phyloP scores from a whole-genome alignment of 208 protist genomes.

The Polymyxa betae region DNA sequence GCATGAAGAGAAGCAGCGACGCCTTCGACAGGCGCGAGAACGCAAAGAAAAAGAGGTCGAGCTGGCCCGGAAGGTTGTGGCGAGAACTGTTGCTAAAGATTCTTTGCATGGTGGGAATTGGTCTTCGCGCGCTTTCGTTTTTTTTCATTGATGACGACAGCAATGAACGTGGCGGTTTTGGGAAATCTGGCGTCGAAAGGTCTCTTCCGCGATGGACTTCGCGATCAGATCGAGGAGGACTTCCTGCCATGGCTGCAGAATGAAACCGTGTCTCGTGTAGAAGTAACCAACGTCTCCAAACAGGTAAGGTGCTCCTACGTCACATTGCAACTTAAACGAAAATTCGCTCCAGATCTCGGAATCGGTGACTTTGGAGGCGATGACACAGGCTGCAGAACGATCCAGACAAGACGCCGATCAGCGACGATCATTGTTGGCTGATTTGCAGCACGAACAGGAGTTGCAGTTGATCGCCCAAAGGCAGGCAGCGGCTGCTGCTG shows the following conservation, averaged over 20 bases:
- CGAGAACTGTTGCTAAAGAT: slow-evolving; percentile 71
- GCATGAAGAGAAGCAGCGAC: slow-evolving; percentile 90
- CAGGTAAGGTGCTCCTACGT: no score
- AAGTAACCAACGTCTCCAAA: not conserved
- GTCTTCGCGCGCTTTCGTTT: not conserved
- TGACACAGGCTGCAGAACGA: no score
- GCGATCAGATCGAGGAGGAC: slow-evolving; percentile 87
- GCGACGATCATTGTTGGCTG: no score
- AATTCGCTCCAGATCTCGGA: no score
- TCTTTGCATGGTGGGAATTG: not conserved
- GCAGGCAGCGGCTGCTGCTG: no score
- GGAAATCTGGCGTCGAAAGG: slow-evolving; percentile 85
- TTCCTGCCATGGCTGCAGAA: slow-evolving; percentile 88
- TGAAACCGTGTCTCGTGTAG: not conserved
- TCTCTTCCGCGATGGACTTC: slow-evolving; percentile 88
- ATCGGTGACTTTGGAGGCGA: no score
- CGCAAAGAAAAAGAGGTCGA: slow-evolving; percentile 83
- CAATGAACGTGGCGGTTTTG: slow-evolving; percentile 87
- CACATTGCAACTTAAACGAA: no score
- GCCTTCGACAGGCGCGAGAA: slow-evolving; percentile 87
- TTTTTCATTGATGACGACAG: slow-evolving; percentile 80
- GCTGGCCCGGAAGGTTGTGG: slow-evolving; percentile 86
- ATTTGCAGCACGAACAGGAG: no score
- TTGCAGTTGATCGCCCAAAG: no score
- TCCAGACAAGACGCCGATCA: no score